Percentiles rank a stretch among this genome's conserved stretches.
phyloP scores from a whole-genome alignment of 2,329 filamentous ascomycete genomes.

The Malbranchea zuffiana region DNA sequence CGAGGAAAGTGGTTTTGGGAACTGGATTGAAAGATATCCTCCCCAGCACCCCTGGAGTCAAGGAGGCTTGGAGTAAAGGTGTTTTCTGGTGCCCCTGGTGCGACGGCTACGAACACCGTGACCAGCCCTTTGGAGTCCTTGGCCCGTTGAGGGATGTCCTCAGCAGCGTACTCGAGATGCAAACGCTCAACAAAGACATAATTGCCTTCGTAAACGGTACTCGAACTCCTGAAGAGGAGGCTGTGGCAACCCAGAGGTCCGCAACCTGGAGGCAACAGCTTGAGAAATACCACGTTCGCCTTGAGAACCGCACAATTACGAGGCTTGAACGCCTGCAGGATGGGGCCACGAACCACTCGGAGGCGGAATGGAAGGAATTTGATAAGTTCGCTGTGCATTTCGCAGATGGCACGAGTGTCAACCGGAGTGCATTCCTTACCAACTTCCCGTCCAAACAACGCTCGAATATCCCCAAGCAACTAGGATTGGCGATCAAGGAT shows the following conservation, averaged over 20 bases:
- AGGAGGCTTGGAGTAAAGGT: constrained; percentile 48
- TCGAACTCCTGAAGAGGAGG: constrained; percentile 37
- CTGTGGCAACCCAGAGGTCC: constrained; percentile 29
- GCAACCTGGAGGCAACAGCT: constrained; percentile 43
- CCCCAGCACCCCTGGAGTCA: constrained; percentile 44
- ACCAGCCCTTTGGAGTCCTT: constrained; percentile 47
- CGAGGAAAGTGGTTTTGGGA: constrained; percentile 47
- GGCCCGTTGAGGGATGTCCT: constrained; percentile 37
- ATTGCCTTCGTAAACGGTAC: constrained; percentile 52
- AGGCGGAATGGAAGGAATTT: constrained; percentile 33
- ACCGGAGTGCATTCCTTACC: constrained; percentile 44
- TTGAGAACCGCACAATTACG: constrained; percentile 48
- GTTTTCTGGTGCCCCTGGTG: constrained; percentile 57
- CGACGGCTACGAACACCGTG: constrained; percentile 51
- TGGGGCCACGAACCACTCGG: constrained; percentile 22
- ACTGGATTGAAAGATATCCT: constrained; percentile 48
- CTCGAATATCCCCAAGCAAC: constrained; percentile 37
- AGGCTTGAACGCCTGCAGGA: constrained; percentile 39
- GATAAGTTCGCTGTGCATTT: constrained; percentile 49
- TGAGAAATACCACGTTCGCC: constrained; percentile 38
- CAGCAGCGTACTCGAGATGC: constrained; percentile 40
- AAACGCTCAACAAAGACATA: constrained; percentile 46
- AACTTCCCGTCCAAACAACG: constrained; percentile 40
- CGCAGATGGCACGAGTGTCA: constrained; percentile 33
- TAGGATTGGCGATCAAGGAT: constrained; percentile 38